Evolutionary conservation across 768 basidiomycete genomes (phyloP).

Genomic region (Candolleomyces efflorescens): DNA sequence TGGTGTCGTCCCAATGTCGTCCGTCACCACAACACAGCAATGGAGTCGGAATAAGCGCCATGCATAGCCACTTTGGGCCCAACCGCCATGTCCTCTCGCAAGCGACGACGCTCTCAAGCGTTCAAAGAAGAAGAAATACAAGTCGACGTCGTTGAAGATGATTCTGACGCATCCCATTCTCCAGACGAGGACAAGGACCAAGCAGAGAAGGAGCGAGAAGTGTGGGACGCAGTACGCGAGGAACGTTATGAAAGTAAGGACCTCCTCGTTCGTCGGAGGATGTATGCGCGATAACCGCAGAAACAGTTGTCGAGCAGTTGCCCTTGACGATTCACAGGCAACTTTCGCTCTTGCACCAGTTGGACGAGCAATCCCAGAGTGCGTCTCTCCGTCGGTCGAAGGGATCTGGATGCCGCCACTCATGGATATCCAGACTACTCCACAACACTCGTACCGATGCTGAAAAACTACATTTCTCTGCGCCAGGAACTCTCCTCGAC

Average conservation of each 20-base stretch:
- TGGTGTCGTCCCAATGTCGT: not conserved
- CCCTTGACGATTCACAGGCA: slow-evolving; percentile 72
- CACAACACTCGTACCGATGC: slow-evolving; percentile 35
- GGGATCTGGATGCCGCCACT: not conserved
- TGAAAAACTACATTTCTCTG: slow-evolving; percentile 43
- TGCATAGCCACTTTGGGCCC: not conserved
- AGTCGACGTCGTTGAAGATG: slow-evolving; percentile 13
- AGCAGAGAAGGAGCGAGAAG: slow-evolving; percentile 52
- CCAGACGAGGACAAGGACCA: slow-evolving; percentile 18
- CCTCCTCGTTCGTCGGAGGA: not conserved
- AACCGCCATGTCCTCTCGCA: slow-evolving; percentile 33
- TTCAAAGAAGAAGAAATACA: slow-evolving; percentile 21
- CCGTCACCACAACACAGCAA: too few relatives aligned
- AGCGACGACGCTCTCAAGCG: slow-evolving; percentile 45
- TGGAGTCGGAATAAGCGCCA: too few relatives aligned
- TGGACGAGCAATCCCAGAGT: slow-evolving; percentile 67
- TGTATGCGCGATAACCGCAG: not conserved
- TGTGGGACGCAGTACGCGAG: slow-evolving; percentile 75
- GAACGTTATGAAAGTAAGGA: slow-evolving; percentile 74
- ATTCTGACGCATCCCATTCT: slow-evolving; percentile 1
- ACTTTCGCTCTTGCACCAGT: slow-evolving; percentile 63
- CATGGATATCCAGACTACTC: slow-evolving; percentile 23
- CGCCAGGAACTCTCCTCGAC: slow-evolving; percentile 12
- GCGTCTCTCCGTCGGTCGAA: not conserved
- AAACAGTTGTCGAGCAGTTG: slow-evolving; percentile 69